Conservation (phyloP, 2,329 filamentous ascomycete genomes). For the Oidium heveae region DNA sequence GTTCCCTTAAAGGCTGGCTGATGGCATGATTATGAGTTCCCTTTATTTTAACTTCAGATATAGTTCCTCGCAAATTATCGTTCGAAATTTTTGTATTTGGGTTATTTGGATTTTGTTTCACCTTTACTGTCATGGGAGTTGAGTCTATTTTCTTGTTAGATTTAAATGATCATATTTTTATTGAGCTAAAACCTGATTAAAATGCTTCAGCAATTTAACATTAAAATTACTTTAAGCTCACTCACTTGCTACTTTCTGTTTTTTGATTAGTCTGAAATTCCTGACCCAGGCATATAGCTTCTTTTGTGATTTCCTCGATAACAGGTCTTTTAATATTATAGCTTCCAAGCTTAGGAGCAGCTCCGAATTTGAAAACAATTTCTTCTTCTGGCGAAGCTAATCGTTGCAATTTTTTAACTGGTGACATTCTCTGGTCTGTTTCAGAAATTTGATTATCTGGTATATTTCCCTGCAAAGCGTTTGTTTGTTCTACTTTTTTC, state of each 20-base stretch:
- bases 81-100: background rate
- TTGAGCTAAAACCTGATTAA: background rate
- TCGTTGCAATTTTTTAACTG: background rate
- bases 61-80: background rate
- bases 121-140: background rate
- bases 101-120: background rate
- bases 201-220: background rate
- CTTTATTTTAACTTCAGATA: background rate
- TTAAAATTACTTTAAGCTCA: background rate
- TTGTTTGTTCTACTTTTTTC: background rate
- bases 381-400: background rate
- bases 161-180: background rate
- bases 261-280: too few relatives aligned
- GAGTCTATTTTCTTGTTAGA: background rate
- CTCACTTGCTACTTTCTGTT: background rate
- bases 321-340: background rate
- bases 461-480: background rate
- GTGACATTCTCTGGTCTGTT: background rate
- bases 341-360: background rate
- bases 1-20: too few relatives aligned
- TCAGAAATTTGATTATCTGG: background rate
- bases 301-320: background rate
- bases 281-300: background rate
- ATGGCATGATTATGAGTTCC: too few relatives aligned
- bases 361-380: background rate